Evolutionary conservation across 2,329 filamentous ascomycete genomes (phyloP), one percentile per base, ranked within the genome.

Genomic region (Diaporthe amygdali): DNA sequence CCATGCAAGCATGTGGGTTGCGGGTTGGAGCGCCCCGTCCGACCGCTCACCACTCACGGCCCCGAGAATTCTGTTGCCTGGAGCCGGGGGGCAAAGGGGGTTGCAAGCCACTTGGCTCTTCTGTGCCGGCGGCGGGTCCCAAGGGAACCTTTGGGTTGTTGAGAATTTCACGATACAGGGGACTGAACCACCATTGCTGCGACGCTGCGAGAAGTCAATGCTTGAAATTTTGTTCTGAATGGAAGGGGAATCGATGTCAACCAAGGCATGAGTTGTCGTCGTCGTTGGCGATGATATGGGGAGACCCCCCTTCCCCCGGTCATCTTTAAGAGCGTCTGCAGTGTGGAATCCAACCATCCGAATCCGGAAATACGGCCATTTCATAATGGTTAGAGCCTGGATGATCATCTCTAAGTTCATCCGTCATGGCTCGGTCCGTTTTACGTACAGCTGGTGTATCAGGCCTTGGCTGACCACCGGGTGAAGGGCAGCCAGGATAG

Each of bases 41-140:
- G 47, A 10, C 44, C 5, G 1, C 5, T 54, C 52, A 37, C 66
- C 66, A 68, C 22, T 68, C 66, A 59, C 52, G 55, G 66, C n/a
- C 14, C 55, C 52, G 41, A 68, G 52, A 68, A 68, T 68, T 59
- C 66, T 55, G 66, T 59, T 68, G 66, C 66, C 66, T 68, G 32
- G 66, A 61, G 59, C 59, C 59, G 59, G 59, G 59, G 59, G 47
- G 59, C 59, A 55, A 54, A 44, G 41, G 25, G 30, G 64, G 52
- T 46, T 32, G 54, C 66, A 68, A 39, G 52, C 52, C 52, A 68
- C 52, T 27, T 47, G 52, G 37, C 51, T 41, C 66, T 15, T n/a
- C n/a, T n/a, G n/a, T n/a, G n/a, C n/a, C n/a, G n/a, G 27, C 41
- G 66, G 66, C 66, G 66, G 66, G 52, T 59, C 66, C 55, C 59